Evolutionary conservation across 305 asterid species (phyloP).

Genomic region (Rubia peregrina): DNA sequence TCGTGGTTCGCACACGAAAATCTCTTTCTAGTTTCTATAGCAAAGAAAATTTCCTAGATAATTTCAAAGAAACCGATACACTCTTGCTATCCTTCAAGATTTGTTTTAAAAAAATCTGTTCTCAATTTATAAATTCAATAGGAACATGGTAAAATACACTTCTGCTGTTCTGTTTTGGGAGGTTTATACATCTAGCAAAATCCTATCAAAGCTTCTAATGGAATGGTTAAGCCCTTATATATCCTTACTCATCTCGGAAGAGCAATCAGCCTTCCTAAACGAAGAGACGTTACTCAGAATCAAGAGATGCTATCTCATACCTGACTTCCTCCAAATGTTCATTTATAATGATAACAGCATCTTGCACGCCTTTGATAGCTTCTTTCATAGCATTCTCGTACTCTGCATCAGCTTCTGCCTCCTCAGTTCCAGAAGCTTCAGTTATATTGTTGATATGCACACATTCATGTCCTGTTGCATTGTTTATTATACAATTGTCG

Average conservation of each 20-base stretch:
- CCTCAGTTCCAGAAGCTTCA: slow-evolving; percentile 94
- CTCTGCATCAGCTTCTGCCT: slow-evolving; percentile 90
- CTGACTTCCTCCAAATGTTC: slow-evolving; percentile 87
- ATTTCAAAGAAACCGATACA: not conserved
- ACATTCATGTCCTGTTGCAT: slow-evolving; percentile 68
- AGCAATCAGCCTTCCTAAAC: not conserved
- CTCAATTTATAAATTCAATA: not conserved
- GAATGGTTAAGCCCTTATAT: not conserved
- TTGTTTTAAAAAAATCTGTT: not conserved
- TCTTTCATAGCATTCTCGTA: slow-evolving; percentile 77
- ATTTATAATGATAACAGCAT: slow-evolving; percentile 62
- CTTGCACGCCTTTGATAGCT: slow-evolving; percentile 79
- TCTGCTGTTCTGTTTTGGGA: not conserved
- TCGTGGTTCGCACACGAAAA: not conserved
- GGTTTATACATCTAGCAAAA: not conserved
- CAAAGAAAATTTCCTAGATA: not conserved
- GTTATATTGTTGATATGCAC: slow-evolving; percentile 82
- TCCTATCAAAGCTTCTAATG: not conserved
- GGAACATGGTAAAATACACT: not conserved
- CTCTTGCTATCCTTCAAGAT: not conserved
- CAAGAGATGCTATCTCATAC: slow-evolving; percentile 85
- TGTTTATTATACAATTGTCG: slow-evolving; percentile 62
- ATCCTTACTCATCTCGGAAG: not conserved
- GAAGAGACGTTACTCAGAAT: slow-evolving; percentile 30
- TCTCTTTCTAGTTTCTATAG: not conserved